Conservation (phyloP, 73 alveolate species). For the Breviolum minutum region DNA sequence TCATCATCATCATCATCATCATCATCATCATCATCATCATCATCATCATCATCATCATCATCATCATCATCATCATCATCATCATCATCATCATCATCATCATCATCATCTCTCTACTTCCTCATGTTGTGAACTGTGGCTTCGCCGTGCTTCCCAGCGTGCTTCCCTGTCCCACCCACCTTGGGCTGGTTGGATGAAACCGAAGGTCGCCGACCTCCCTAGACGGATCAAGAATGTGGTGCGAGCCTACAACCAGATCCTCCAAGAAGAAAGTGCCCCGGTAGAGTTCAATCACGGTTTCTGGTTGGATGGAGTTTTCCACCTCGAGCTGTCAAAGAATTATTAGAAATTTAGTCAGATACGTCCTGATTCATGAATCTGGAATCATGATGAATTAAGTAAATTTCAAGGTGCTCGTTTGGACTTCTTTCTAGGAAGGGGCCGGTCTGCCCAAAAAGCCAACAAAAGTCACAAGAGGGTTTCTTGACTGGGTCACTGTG, state of each 20-base stretch:
- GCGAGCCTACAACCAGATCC: slow-evolving; percentile 29
- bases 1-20: not conserved
- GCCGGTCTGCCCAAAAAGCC: too few relatives aligned
- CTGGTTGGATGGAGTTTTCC: not conserved
- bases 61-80: not conserved
- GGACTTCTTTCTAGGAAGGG: too few relatives aligned
- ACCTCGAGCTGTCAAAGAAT: not conserved
- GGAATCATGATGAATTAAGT: too few relatives aligned
- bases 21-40: not conserved
- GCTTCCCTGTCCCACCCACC: too few relatives aligned
- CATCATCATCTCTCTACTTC: not conserved
- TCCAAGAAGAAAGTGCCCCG: slow-evolving; percentile 10
- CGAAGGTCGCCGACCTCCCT: slow-evolving; percentile 9
- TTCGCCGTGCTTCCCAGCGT: too few relatives aligned
- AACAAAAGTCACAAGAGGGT: too few relatives aligned
- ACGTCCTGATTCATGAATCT: not conserved
- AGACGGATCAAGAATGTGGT: slow-evolving; percentile 33
- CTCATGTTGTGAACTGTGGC: not conserved
- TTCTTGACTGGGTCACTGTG: too few relatives aligned
- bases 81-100: too few relatives aligned
- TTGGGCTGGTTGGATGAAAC: too few relatives aligned
- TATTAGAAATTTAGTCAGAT: not conserved
- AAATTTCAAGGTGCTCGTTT: too few relatives aligned
- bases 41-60: not conserved
- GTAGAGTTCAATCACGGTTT: not conserved